Evolutionary conservation across 2,329 filamentous ascomycete genomes (phyloP).

Genomic region (Coleophoma cylindrospora): DNA sequence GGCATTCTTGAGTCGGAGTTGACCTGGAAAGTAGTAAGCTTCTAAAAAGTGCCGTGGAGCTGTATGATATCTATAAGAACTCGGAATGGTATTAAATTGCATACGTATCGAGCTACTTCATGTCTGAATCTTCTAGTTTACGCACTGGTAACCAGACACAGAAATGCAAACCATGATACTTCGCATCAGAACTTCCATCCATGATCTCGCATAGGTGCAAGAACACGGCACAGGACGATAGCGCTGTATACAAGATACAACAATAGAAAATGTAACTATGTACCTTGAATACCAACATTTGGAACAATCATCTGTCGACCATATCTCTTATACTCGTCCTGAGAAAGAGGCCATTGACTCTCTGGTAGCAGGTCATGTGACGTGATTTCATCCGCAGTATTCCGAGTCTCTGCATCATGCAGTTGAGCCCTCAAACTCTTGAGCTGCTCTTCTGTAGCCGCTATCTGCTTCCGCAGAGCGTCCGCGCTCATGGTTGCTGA

Average conservation of each 20-base stretch:
- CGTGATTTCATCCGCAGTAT: neutral
- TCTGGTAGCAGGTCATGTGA: conserved; percentile 8
- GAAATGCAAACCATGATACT: too few species aligned
- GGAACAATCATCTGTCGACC: conserved; percentile 88
- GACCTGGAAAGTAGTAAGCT: conserved; percentile 45
- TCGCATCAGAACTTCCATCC: too few species aligned
- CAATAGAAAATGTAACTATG: conserved; percentile 4
- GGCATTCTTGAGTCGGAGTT: conserved; percentile 65
- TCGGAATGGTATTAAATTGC: too few species aligned
- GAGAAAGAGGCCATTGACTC: conserved; percentile 60
- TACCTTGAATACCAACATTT: conserved; percentile 71
- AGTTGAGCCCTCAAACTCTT: conserved; percentile 39
- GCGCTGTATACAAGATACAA: too few species aligned
- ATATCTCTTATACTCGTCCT: conserved; percentile 79
- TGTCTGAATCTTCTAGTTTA: too few species aligned
- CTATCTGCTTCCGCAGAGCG: conserved; percentile 41
- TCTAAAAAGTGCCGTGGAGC: too few species aligned
- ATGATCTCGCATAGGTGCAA: too few species aligned
- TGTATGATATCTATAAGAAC: too few species aligned
- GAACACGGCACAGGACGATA: too few species aligned
- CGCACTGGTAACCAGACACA: too few species aligned
- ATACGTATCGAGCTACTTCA: too few species aligned
- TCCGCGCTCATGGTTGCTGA: conserved; percentile 25
- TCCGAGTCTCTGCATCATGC: conserved; percentile 19
- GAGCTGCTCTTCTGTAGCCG: conserved; percentile 42